Evolutionary conservation across 2,329 filamentous ascomycete species (phyloP).

Genomic region (Cladorrhinum sp.): DNA sequence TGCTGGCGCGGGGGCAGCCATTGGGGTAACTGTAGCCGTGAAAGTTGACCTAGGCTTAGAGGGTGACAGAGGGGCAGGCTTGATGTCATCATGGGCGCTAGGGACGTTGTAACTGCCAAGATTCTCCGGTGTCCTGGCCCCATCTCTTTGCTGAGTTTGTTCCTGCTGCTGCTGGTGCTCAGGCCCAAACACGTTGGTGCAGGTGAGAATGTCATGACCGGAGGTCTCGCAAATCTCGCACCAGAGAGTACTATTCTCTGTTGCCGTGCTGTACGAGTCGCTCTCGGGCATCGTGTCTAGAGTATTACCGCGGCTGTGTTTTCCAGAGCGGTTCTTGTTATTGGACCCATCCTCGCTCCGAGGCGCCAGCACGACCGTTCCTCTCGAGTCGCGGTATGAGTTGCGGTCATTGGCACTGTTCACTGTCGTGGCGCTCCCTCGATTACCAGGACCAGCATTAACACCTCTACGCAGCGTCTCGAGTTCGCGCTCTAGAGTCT

Average conservation of each 20-base stretch:
- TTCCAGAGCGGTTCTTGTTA: conserved; percentile 37
- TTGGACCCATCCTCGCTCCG: conserved; percentile 44
- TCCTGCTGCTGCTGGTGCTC: conserved; percentile 28
- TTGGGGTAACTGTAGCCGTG: conserved; percentile 24
- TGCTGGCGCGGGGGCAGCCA: conserved; percentile 38
- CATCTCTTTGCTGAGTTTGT: conserved; percentile 22
- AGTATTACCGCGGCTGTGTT: conserved; percentile 46
- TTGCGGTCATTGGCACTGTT: conserved; percentile 51
- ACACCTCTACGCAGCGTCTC: conserved; percentile 57
- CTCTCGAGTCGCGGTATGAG: conserved; percentile 64
- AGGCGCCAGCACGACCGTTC: conserved; percentile 59
- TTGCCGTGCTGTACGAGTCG: conserved; percentile 66
- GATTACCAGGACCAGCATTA: conserved; percentile 37
- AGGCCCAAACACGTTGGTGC: conserved; percentile 79
- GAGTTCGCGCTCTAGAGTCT: conserved; percentile 81
- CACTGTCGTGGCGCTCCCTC: conserved; percentile 50
- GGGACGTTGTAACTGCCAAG: conserved; percentile 37
- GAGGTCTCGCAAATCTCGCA: conserved; percentile 94
- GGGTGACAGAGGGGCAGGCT: conserved; percentile 56
- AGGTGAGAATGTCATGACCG: conserved; percentile 91
- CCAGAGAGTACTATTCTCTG: conserved; percentile 74
- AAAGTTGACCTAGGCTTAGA: conserved; percentile 41
- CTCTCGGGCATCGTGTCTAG: conserved; percentile 70
- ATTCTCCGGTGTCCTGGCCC: conserved; percentile 1
- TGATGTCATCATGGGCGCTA: conserved; percentile 40